phyloP scores from a whole-genome alignment of 805 yeast genomes.

The Danielia oregonensis region DNA sequence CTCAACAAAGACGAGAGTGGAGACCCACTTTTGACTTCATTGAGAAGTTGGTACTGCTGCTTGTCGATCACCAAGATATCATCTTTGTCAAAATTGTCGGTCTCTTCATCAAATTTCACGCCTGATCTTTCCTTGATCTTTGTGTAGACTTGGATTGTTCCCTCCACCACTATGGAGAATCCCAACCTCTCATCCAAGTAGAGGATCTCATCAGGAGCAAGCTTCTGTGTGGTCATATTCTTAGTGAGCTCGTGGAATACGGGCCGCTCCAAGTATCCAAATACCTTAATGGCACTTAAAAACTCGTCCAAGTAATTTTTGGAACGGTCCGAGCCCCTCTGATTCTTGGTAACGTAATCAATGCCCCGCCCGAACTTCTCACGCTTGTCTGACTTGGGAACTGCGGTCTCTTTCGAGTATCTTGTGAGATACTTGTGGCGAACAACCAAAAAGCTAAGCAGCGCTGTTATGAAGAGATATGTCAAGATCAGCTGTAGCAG shows the following conservation, averaged over 20 bases:
- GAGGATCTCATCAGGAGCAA: slow-evolving; percentile 73
- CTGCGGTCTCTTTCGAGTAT: slow-evolving; percentile 45
- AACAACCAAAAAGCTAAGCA: slow-evolving; percentile 44
- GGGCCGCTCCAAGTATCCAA: slow-evolving; percentile 86
- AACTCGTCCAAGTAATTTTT: slow-evolving; percentile 84
- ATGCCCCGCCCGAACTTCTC: slow-evolving; percentile 14
- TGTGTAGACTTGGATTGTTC: slow-evolving; percentile 75
- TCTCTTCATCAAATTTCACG: slow-evolving; percentile 17
- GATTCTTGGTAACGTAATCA: slow-evolving; percentile 40
- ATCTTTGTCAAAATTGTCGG: slow-evolving; percentile 30
- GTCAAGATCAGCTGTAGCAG: slow-evolving; percentile 46
- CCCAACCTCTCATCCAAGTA: slow-evolving; percentile 74
- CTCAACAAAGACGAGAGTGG: slow-evolving; percentile 82
- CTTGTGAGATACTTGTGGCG: slow-evolving; percentile 61
- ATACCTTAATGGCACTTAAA: slow-evolving; percentile 83
- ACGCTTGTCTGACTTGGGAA: slow-evolving; percentile 29
- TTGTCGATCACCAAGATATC: slow-evolving; percentile 50
- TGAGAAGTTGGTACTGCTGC: slow-evolving; percentile 67
- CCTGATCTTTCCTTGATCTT: slow-evolving; percentile 33
- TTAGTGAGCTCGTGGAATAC: slow-evolving; percentile 92
- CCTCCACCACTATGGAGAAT: slow-evolving; percentile 90
- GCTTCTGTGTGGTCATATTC: slow-evolving; percentile 83
- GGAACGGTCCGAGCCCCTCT: slow-evolving; percentile 22
- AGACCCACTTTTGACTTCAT: slow-evolving; percentile 76
- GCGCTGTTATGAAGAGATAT: slow-evolving; percentile 24